Base-by-base conservation (phyloP, 257 asterid species). In the Vinca minor region DNA sequence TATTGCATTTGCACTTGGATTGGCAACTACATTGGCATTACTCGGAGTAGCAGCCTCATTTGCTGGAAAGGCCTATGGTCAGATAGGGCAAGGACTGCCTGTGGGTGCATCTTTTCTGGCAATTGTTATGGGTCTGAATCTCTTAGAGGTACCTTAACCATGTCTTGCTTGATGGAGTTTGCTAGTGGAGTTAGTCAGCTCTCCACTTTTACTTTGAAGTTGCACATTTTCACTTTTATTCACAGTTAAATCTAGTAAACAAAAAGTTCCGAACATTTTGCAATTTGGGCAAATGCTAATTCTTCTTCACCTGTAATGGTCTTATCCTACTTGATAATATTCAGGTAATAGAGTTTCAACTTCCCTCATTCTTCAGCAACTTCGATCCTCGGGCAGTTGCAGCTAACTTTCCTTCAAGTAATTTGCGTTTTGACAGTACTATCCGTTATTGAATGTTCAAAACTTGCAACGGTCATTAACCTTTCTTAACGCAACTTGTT, bases 51-150 rank as follows among this genome's bases (percentile, higher is more conserved):
- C n/a, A n/a, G n/a, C n/a, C n/a, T n/a, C n/a, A n/a, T n/a, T n/a
- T 78, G 96, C 96, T 64, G 96, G 96, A 69, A 88, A 85, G 81
- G 95, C 96, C 25, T 87, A 85, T 66, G 96, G 94, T 65, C 96
- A 88, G 72, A 69, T 85, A 34, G 95, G 96, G 63, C 95, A 86
- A 65, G 96, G 96, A 50, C 72, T 88, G 58, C 96, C 96, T 13
- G 34, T 88, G 69, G 96, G 87, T 73, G 95, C 96, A 69, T 86
- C 94, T 13, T 52, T 77, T 69, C 67, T 85, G 67, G 94, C 95
- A 60, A 73, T 84, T 68, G 56, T 82, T 62, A 88, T 88, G 96
- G 96, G 96, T 39, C 77, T 88, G 68, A 88, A 88, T 83, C 86
- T 88, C 62, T 82, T 87, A 73, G 82, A 87, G 94, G 94, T 85